These are phyloP conservation scores for Globisporangium heterothallicum DNA, from an alignment of 352 stramenopile species.

Conservation along the genomic window DNA sequence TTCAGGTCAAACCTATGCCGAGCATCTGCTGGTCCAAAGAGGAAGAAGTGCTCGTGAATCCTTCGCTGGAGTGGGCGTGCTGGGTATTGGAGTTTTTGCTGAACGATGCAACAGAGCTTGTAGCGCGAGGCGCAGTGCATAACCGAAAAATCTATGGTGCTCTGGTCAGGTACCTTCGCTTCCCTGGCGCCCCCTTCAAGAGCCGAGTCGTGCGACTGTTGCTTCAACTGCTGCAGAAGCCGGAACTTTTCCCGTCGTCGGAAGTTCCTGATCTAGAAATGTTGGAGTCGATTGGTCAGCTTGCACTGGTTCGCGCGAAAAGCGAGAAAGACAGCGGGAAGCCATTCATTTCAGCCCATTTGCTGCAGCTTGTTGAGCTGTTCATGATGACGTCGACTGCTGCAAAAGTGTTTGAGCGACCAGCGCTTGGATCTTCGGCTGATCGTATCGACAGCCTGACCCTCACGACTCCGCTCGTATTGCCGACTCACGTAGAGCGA, in stretches of 20 bases:
- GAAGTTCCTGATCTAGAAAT: constrained; percentile 60
- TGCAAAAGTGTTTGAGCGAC: constrained; percentile 28
- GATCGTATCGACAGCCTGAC: neutral
- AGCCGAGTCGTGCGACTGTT: constrained; percentile 66
- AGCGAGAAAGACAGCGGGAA: constrained; percentile 52
- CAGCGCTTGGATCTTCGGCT: neutral
- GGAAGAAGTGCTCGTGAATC: constrained; percentile 60
- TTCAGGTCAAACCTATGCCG: constrained; percentile 73
- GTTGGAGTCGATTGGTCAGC: constrained; percentile 51
- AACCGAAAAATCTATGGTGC: constrained; percentile 78
- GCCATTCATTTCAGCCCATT: constrained; percentile 64
- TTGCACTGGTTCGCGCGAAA: constrained; percentile 56
- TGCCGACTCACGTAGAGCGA: constrained; percentile 40
- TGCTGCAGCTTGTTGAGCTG: constrained; percentile 77
- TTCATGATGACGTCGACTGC: constrained; percentile 51
- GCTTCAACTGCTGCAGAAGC: constrained; percentile 65
- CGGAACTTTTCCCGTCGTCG: constrained; percentile 45
- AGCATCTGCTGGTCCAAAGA: constrained; percentile 83
- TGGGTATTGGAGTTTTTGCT: constrained; percentile 81
- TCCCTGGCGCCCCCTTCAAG: constrained; percentile 76
- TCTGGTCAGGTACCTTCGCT: constrained; percentile 76
- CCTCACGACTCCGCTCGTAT: constrained; percentile 18
- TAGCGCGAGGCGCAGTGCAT: constrained; percentile 65
- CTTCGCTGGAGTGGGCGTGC: constrained; percentile 83
- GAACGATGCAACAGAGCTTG: constrained; percentile 63